Conservation (phyloP, 352 stramenopile species). For the Pythium diclinum region DNA sequence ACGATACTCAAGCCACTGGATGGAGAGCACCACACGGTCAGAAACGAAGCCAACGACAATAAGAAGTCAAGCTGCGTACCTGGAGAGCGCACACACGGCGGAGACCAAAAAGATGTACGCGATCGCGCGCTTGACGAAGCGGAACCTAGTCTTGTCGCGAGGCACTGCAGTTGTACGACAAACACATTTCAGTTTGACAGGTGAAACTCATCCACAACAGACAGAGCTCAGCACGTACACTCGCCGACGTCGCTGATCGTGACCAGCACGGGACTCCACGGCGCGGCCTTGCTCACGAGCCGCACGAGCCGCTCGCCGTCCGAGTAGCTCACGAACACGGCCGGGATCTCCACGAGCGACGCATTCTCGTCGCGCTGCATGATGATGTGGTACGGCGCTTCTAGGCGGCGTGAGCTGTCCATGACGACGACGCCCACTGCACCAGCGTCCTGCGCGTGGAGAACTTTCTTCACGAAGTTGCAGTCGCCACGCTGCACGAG, state of each 20-base stretch:
- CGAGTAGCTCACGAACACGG: conserved; percentile 66
- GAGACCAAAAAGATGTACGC: conserved; percentile 78
- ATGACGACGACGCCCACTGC: conserved; percentile 73
- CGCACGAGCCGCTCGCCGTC: conserved; percentile 59
- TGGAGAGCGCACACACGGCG: conserved; percentile 76
- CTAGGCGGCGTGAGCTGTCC: conserved; percentile 47
- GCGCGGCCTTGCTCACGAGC: conserved; percentile 32
- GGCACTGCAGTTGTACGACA: conserved; percentile 34
- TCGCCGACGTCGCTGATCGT: conserved; percentile 60
- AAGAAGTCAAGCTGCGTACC: conserved; percentile 14
- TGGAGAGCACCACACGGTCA: background rate
- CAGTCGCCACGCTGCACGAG: conserved; percentile 74
- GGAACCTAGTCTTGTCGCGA: conserved; percentile 50
- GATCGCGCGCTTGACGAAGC: conserved; percentile 61
- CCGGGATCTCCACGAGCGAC: conserved; percentile 56
- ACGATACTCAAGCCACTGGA: conserved; percentile 57
- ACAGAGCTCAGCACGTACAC: conserved; percentile 32
- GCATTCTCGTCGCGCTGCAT: conserved; percentile 84
- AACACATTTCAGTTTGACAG: background rate
- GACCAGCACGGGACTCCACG: conserved; percentile 57
- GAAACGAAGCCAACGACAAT: background rate
- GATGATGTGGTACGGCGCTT: conserved; percentile 78
- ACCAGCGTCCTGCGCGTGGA: conserved; percentile 55
- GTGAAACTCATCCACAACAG: background rate
- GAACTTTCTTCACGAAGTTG: conserved; percentile 55